Evolutionary conservation across 371 early-diverging fungal species (phyloP).

Genomic region (Parasitella parasitica): DNA sequence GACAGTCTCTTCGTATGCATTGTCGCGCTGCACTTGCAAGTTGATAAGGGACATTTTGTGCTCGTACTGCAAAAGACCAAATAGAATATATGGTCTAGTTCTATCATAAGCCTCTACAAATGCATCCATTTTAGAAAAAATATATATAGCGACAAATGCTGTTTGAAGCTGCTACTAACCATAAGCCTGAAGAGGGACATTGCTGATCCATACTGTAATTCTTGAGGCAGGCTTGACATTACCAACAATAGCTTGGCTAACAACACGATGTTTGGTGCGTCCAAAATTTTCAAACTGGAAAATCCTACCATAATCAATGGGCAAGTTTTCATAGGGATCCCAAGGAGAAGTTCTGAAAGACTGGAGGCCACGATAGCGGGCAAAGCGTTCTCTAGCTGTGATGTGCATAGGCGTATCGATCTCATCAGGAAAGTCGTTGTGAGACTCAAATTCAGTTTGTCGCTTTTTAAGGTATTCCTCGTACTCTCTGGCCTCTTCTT

Average conservation of each 20-base stretch:
- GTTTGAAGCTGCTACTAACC: too few species aligned
- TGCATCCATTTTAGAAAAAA: too few species aligned
- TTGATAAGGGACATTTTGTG: constrained; percentile 90
- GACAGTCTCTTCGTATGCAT: constrained; percentile 72
- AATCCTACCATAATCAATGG: constrained; percentile 91
- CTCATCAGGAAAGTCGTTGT: constrained; percentile 94
- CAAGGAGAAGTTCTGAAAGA: constrained; percentile 92
- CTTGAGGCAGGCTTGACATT: constrained; percentile 61
- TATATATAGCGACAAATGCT: too few species aligned
- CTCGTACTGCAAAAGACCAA: constrained; percentile 90
- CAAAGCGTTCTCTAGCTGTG: constrained; percentile 84
- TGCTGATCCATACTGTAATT: constrained; percentile 66
- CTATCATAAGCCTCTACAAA: constrained; percentile 49
- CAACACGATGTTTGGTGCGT: constrained; percentile 73
- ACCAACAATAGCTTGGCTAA: constrained; percentile 59
- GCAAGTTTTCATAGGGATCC: constrained; percentile 97
- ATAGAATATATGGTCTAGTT: constrained; percentile 69
- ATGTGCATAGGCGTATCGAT: constrained; percentile 89
- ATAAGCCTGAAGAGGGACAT: constrained; percentile 65
- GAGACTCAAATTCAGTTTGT: constrained; percentile 65
- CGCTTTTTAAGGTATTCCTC: constrained; percentile 73
- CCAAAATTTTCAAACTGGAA: constrained; percentile 91
- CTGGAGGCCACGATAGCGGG: constrained; percentile 91
- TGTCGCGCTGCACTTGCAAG: constrained; percentile 70
- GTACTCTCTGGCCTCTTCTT: constrained; percentile 53